Evolutionary conservation across 495 filamentous ascomycete genomes (phyloP).

Genomic region (Rhypophila decipiens): DNA sequence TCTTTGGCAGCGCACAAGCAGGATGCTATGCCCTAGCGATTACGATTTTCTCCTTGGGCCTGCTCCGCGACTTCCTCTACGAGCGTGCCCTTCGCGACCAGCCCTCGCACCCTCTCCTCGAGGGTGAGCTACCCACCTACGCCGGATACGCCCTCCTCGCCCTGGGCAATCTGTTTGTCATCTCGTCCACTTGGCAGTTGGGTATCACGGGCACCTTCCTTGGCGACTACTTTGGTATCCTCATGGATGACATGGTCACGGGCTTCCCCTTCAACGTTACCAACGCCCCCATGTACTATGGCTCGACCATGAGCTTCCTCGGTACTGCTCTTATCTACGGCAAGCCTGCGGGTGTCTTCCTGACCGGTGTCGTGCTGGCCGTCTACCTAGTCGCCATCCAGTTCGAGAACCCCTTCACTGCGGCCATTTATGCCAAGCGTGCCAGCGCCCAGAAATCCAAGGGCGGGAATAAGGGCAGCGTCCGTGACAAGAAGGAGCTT

Average conservation of each 20-base stretch:
- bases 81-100: slow-evolving; percentile 71
- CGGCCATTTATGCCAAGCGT: slow-evolving; percentile 88
- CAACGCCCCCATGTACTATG: slow-evolving; percentile 93
- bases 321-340: slow-evolving; percentile 84
- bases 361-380: slow-evolving; percentile 68
- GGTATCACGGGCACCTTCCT: slow-evolving; percentile 95
- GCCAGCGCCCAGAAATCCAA: slow-evolving; percentile 32
- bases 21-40: slow-evolving; percentile 87
- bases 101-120: slow-evolving; percentile 62
- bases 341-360: slow-evolving; percentile 76
- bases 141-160: slow-evolving; percentile 64
- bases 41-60: slow-evolving; percentile 84
- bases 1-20: slow-evolving; percentile 72
- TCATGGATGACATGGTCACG: slow-evolving; percentile 91
- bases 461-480: not conserved
- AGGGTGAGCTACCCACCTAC: slow-evolving; percentile 41
- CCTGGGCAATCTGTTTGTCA: slow-evolving; percentile 74
- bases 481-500: slow-evolving; percentile 47
- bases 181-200: slow-evolving; percentile 85
- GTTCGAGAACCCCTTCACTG: slow-evolving; percentile 97
- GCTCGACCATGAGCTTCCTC: slow-evolving; percentile 84
- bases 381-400: slow-evolving; percentile 77
- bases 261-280: slow-evolving; percentile 94
- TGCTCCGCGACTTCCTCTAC: slow-evolving; percentile 75
- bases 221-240: slow-evolving; percentile 96